These are phyloP conservation scores for Biscutella auriculata DNA, from an alignment of 441 rosid genomes.

Conservation along the genomic window DNA sequence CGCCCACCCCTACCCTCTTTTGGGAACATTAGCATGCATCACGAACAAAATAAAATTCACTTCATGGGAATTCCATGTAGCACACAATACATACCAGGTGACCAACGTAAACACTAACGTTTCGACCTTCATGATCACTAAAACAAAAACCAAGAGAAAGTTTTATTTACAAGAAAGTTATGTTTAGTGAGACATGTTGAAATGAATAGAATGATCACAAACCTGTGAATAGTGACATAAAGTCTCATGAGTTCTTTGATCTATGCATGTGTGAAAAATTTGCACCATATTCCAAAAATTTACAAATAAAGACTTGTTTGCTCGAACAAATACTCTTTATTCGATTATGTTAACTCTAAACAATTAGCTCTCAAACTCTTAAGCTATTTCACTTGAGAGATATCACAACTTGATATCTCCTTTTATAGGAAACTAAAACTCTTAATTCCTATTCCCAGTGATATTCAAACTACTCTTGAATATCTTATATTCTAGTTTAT, in stretches of 20 bases:
- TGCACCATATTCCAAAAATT: conserved; percentile 88
- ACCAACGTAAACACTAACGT: conserved; percentile 92
- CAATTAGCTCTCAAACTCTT: too few species aligned
- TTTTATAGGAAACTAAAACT: too few species aligned
- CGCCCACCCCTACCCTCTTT: too few species aligned
- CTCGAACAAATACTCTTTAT: too few species aligned
- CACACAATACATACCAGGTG: conserved; percentile 69
- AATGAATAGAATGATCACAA: conserved; percentile 7
- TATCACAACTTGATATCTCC: too few species aligned
- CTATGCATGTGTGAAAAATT: conserved; percentile 76
- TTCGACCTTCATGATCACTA: conserved; percentile 99
- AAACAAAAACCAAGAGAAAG: conserved; percentile 10
- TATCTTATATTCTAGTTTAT: too few species aligned
- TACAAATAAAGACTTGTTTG: too few species aligned
- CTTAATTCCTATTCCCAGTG: too few species aligned
- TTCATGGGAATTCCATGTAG: neutral
- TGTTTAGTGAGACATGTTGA: neutral
- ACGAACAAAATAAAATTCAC: neutral
- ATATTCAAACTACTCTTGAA: too few species aligned
- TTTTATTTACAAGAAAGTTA: too few species aligned
- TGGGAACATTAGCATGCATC: neutral
- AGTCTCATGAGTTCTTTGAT: conserved; percentile 98
- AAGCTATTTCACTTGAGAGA: too few species aligned
- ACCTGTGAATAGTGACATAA: conserved; percentile 87
- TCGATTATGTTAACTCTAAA: too few species aligned